Base-by-base conservation (phyloP, 2,329 filamentous ascomycete species). In the Zasmidium citrigriseum region DNA sequence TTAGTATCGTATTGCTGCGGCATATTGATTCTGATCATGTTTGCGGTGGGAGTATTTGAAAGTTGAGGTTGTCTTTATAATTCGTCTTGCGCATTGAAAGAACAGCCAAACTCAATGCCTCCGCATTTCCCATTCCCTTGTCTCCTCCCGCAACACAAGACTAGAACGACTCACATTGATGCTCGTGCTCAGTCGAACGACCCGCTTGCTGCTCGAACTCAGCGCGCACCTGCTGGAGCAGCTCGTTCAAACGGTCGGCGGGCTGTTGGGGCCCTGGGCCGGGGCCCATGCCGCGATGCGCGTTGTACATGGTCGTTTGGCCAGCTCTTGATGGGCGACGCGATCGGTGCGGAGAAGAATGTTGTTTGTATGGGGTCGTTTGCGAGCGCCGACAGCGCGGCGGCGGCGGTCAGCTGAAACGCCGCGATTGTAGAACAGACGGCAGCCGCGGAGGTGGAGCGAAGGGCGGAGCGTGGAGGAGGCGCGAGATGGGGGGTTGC, bases 221-320 rank as follows among this genome's bases (percentile, higher is more conserved):
- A 71, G 86, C 84, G 72, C 93, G 88, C 69, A 99, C 86, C 74
- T 92, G 89, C 57, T 98, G 93, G 72, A 99, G 83, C 64, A 98
- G 86, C 82, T 99, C 93, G 67, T 89, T 91, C 69, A 98, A 82
- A 67, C 95, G 91, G 68, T 80, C 83, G 78, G 82, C 84, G 60
- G 89, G 88, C 66, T 86, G 87, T 65, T 82, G 84, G 65, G 64
- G 69, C n/a, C 46, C 46, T 54, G 72, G 72, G 62, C 72, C 72
- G 63, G 80, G 78, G 63, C 87, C 88, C 84, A 96, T 89, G 75
- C 88, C 89, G 73, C 91, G 91, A 81, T 96, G 92, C 70, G 85
- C 80, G 75, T 89, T 90, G 77, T 96, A 96, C 91, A 97, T 96
- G 67, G 53, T 63, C 59, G 47, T 38, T 29, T 41, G 50, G 48